Percentiles rank a stretch among this genome's conserved stretches.
Conservation (phyloP, 129 eudicot genomes). For the Saposhnikovia divaricata region DNA sequence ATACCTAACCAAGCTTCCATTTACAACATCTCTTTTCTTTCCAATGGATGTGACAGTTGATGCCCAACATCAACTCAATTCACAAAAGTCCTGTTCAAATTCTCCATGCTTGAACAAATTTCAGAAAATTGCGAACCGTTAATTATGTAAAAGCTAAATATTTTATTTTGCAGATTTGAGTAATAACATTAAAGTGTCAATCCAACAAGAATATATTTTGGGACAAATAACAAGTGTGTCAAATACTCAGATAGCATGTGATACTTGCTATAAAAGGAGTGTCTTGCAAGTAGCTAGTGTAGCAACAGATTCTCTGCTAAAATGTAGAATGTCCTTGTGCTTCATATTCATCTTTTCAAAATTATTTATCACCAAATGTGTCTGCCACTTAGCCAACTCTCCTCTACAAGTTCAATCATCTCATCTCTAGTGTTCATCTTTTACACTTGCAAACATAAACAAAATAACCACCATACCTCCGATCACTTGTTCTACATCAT, state of each 20-base stretch:
- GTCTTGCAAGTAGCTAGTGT: slow-evolving; percentile 32
- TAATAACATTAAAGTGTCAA: too few species aligned
- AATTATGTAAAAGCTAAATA: neutral
- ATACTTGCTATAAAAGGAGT: slow-evolving; percentile 19
- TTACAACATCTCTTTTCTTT: neutral
- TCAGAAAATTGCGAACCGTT: neutral
- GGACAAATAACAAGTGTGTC: neutral
- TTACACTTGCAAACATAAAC: neutral
- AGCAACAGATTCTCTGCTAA: slow-evolving; percentile 35
- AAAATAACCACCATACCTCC: neutral
- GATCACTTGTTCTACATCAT: neutral
- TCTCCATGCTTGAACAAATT: neutral
- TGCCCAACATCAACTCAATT: neutral
- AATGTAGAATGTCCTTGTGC: slow-evolving; percentile 20
- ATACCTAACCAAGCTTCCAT: neutral
- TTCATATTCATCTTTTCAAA: slow-evolving; percentile 21
- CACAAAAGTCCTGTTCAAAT: neutral
- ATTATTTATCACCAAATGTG: slow-evolving; percentile 14
- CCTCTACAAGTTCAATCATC: neutral
- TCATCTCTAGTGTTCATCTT: neutral
- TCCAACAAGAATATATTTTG: neutral
- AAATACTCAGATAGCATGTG: neutral
- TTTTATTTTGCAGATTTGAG: neutral
- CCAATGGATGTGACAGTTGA: neutral
- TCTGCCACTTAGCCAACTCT: slow-evolving; percentile 17